phyloP scores from a whole-genome alignment of 805 yeast genomes.

The Wickerhamiella lipophila region DNA sequence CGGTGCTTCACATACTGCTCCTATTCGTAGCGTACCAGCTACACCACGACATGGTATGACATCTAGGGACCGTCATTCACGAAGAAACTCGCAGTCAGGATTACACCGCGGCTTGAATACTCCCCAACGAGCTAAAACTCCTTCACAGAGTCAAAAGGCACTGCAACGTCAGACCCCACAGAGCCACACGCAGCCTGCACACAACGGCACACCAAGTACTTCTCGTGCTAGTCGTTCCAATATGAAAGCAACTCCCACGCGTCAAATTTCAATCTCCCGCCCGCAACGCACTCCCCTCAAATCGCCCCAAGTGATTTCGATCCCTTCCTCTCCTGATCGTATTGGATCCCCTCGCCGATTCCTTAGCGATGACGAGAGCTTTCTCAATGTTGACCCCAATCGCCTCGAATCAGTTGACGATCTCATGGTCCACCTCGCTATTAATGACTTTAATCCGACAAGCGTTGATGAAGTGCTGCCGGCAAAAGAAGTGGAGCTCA shows the following conservation, averaged over 20 bases:
- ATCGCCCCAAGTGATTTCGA: background rate
- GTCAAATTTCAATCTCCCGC: background rate
- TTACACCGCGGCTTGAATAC: background rate
- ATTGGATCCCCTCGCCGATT: background rate
- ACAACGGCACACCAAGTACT: background rate
- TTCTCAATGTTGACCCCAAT: background rate
- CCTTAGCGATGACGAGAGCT: slow-evolving; percentile 1
- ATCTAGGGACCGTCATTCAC: background rate
- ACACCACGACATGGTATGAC: background rate
- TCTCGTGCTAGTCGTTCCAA: background rate
- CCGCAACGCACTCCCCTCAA: background rate
- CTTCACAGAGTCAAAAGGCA: too few species aligned
- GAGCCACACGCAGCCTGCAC: too few species aligned
- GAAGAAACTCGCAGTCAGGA: background rate
- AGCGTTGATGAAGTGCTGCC: background rate
- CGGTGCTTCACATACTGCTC: background rate
- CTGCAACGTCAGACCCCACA: background rate
- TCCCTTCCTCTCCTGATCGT: slow-evolving; percentile 1
- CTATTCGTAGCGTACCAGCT: background rate
- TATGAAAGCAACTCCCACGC: background rate
- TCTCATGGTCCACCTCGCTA: background rate
- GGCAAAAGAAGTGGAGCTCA: background rate
- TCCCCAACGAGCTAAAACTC: background rate
- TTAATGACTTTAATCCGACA: background rate
- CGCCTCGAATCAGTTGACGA: background rate